Evolutionary conservation across 176 grass and related monocot genomes (phyloP).

Genomic region (Bothriochloa decipiens): DNA sequence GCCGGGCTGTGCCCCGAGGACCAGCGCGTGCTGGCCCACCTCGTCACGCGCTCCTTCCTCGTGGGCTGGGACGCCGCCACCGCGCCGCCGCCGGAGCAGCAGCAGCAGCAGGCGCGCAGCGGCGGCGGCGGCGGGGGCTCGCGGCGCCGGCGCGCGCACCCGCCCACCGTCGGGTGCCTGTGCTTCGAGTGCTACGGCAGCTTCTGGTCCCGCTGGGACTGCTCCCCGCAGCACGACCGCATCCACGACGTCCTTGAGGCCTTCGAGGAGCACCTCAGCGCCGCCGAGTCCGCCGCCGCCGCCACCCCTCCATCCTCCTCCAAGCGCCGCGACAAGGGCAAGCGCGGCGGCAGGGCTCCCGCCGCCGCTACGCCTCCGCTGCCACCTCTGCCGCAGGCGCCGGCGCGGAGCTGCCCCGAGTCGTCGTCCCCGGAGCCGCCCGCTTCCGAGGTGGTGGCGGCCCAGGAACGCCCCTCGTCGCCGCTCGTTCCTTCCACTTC

Average conservation of each 20-base stretch:
- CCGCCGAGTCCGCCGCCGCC: constrained; percentile 25
- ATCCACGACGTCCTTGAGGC: constrained; percentile 57
- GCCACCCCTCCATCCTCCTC: background rate
- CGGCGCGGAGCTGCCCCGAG: background rate
- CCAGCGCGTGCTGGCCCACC: constrained; percentile 63
- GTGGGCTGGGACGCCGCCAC: background rate
- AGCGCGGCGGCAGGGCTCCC: constrained; percentile 6
- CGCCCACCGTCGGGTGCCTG: constrained; percentile 45
- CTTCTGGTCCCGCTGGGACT: constrained; percentile 63
- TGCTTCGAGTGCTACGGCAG: constrained; percentile 72
- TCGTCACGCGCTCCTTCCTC: constrained; percentile 46
- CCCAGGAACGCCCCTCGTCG: background rate
- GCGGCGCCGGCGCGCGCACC: constrained; percentile 25
- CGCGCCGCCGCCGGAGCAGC: background rate
- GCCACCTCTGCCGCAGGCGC: background rate
- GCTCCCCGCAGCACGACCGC: constrained; percentile 56
- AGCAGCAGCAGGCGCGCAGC: background rate
- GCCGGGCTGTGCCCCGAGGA: constrained; percentile 52
- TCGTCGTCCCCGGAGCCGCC: background rate
- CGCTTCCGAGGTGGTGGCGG: background rate
- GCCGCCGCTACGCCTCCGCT: background rate
- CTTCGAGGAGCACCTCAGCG: constrained; percentile 59
- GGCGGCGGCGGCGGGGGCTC: background rate
- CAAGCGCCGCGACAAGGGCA: constrained; percentile 53
- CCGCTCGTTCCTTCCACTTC: background rate